Conservation (phyloP, 1,284 basidiomycete species). For the Ustilago tritici region DNA sequence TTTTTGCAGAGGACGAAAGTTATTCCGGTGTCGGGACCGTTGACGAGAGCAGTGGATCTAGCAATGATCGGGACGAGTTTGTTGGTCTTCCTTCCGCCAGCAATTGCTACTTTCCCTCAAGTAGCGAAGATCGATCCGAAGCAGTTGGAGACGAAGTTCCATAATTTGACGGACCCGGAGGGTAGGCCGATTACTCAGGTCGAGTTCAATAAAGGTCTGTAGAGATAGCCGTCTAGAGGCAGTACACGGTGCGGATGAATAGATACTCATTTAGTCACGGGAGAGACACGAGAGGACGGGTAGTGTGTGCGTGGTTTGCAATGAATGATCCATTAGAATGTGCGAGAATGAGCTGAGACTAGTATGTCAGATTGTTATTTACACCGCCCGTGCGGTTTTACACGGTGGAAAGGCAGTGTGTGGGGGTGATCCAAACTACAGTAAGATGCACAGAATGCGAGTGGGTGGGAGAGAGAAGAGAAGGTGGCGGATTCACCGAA, state of each 20-base stretch:
- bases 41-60: slow-evolving; percentile 51
- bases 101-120: slow-evolving; percentile 74
- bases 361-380: slow-evolving; percentile 11
- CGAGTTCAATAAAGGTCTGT: slow-evolving; percentile 74
- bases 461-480: background rate
- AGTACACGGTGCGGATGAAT: background rate
- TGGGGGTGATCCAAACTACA: slow-evolving; percentile 5
- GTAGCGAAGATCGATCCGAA: slow-evolving; percentile 70
- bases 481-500: background rate
- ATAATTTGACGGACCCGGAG: slow-evolving; percentile 64
- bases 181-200: slow-evolving; percentile 68
- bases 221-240: slow-evolving; percentile 17
- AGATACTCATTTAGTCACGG: background rate
- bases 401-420: background rate
- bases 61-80: slow-evolving; percentile 72
- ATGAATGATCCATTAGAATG: slow-evolving; percentile 9
- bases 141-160: slow-evolving; percentile 70
- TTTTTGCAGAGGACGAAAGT: slow-evolving; percentile 63
- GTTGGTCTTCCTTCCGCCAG: slow-evolving; percentile 73
- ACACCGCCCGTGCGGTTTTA: background rate
- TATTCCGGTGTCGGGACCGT: slow-evolving; percentile 43
- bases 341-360: slow-evolving; percentile 1
- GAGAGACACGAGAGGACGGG: background rate
- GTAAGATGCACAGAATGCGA: background rate
- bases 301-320: background rate